phyloP scores from a whole-genome alignment of 441 rosid species.

The Manihot esculenta region DNA sequence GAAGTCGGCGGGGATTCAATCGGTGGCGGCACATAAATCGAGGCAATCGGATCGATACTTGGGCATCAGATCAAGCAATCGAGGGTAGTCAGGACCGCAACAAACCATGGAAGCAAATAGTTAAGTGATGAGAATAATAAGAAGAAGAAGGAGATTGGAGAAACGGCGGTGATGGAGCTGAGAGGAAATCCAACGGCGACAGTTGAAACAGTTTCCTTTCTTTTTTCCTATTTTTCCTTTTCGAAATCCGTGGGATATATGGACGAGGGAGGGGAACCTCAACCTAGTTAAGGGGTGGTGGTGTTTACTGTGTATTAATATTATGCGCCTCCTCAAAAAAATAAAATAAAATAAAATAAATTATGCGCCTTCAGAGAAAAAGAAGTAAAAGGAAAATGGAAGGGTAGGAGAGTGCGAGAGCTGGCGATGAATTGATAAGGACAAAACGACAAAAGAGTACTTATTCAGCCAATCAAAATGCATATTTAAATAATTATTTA shows the following conservation, averaged over 20 bases:
- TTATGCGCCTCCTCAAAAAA: too few relatives aligned
- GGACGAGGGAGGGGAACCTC: background rate
- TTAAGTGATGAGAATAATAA: background rate
- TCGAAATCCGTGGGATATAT: constrained; percentile 13
- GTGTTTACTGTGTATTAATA: background rate
- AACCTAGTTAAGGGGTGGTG: background rate
- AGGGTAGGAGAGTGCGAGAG: too few relatives aligned
- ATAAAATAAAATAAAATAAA: too few relatives aligned
- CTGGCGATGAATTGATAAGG: background rate
- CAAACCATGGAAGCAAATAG: background rate
- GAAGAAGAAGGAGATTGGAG: background rate
- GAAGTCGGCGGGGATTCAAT: background rate
- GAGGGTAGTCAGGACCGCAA: background rate
- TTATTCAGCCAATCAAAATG: background rate
- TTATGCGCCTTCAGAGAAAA: too few relatives aligned
- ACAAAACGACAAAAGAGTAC: background rate
- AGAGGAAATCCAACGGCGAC: constrained; percentile 32
- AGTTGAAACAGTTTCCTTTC: constrained; percentile 25
- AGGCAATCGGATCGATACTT: constrained; percentile 11
- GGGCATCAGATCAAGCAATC: constrained; percentile 1
- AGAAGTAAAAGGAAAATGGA: too few relatives aligned
- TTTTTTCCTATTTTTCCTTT: background rate
- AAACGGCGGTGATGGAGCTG: constrained; percentile 28
- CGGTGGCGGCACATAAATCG: background rate
- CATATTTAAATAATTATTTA: background rate